Evolutionary conservation across 1,139 yeast species (phyloP), one percentile per base, ranked within the genome.

Genomic region (Saccharomycopsis hybrid): DNA sequence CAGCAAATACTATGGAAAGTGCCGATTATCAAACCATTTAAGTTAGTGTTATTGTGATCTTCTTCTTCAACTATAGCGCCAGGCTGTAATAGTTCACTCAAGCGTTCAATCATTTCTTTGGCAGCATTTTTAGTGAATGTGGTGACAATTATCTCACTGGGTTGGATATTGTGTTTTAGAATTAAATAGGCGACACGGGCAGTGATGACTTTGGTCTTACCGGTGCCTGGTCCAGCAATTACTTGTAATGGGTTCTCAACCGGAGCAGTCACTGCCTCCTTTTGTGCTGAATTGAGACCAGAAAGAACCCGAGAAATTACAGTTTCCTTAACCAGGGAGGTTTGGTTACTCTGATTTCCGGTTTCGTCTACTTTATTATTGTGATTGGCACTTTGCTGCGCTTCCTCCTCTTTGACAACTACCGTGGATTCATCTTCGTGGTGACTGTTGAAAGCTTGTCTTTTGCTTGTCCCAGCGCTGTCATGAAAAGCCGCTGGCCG

Each of bases 101-200:
- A 64, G 41, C 97, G 68, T 43, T 77, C 82, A 13, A 71, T 68
- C 85, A 90, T 83, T 64, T 90, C 97, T 48, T 72, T 75, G 2
- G 97, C 95, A 0, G 97, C 97, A 58, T 83, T 85, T 61, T 86
- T 86, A 18, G 97, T 89, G 66, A 90, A 90, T 0, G 97, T 89
- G 9, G 96, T 87, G 29, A 89, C 92, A 2, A 90, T 75, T 39
- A 90, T 74, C 44, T 75, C 67, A 32, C 73, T 70, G 0, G 96
- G 89, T 1, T 70, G 66, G 1, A 82, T 65, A 2, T 70, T 61
- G 37, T 78, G 74, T 8, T 73, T 65, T 1, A 78, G 57, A 28
- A 87, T 59, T 36, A 89, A 68, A 60, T 80, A 77, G 0, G 94
- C 94, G 5, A 88, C 94, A 44, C 96, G 71, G 1, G 89, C 73